Evolutionary conservation across 176 grass and related monocot genomes (phyloP).

Genomic region (Pharus latifolius): DNA sequence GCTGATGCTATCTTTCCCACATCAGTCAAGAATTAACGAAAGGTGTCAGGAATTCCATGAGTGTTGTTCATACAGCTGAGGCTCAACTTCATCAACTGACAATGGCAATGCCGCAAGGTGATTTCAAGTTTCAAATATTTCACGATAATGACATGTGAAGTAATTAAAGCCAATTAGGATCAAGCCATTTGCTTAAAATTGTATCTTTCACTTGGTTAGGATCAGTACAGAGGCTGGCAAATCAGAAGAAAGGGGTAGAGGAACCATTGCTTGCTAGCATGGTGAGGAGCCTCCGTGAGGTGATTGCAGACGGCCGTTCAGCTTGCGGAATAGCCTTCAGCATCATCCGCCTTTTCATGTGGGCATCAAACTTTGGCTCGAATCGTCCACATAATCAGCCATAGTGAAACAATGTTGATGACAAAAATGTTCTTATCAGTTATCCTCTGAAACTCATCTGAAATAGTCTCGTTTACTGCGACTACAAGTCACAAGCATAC

Average conservation of each 20-base stretch:
- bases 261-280: conserved; percentile 38
- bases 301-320: conserved; percentile 37
- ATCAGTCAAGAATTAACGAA: conserved; percentile 59
- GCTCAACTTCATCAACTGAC: conserved; percentile 31
- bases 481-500: no score
- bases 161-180: background rate
- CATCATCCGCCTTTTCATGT: conserved; percentile 27
- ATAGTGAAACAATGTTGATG: background rate
- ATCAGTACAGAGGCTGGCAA: conserved; percentile 9
- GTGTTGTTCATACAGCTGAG: conserved; percentile 44
- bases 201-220: conserved; percentile 32
- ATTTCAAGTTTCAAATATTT: conserved; percentile 2
- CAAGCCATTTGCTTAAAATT: background rate
- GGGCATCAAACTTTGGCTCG: conserved; percentile 27
- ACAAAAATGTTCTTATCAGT: background rate
- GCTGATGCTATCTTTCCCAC: background rate
- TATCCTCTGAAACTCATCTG: no score
- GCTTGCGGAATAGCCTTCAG: conserved; percentile 36
- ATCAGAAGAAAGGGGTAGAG: background rate
- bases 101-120: conserved; percentile 23
- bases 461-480: background rate
- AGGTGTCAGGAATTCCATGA: conserved; percentile 44
- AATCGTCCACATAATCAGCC: background rate
- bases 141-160: background rate
- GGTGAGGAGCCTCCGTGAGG: conserved; percentile 44